Conservation (phyloP, 257 asterid species). For the Knoxia roxburghii region DNA sequence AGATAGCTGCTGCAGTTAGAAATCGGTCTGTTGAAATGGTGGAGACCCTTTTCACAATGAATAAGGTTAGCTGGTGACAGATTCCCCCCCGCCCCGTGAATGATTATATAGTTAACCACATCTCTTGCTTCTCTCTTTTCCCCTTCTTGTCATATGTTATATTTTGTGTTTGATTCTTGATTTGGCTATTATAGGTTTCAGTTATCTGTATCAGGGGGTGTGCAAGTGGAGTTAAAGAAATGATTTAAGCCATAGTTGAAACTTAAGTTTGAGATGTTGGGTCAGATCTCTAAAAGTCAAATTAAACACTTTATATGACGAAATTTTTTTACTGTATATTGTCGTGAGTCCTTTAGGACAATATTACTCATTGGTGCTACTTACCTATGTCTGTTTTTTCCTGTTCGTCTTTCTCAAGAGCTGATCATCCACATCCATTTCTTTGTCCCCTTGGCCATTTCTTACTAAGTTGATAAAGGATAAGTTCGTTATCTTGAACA, state of each 20-base stretch:
- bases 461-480: not conserved
- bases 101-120: not conserved
- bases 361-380: not conserved
- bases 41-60: conserved; percentile 71
- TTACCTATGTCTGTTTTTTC: too few relatives aligned
- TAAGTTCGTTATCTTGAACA: not conserved
- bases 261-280: not conserved
- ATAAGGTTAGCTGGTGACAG: conserved; percentile 22
- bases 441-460: not conserved
- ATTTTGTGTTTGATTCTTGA: not conserved
- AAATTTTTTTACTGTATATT: too few relatives aligned
- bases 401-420: not conserved
- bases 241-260: not conserved
- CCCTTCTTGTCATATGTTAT: not conserved
- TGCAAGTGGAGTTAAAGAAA: not conserved
- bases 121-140: not conserved
- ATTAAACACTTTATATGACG: not conserved
- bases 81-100: too few relatives aligned
- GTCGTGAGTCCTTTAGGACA: not conserved
- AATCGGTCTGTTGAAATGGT: conserved; percentile 73
- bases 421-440: not conserved
- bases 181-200: not conserved
- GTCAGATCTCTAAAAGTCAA: not conserved
- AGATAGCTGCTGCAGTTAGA: conserved; percentile 69
- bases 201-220: not conserved